Conservation (phyloP, 73 alveolate genomes). For the Loxodes magnus region DNA sequence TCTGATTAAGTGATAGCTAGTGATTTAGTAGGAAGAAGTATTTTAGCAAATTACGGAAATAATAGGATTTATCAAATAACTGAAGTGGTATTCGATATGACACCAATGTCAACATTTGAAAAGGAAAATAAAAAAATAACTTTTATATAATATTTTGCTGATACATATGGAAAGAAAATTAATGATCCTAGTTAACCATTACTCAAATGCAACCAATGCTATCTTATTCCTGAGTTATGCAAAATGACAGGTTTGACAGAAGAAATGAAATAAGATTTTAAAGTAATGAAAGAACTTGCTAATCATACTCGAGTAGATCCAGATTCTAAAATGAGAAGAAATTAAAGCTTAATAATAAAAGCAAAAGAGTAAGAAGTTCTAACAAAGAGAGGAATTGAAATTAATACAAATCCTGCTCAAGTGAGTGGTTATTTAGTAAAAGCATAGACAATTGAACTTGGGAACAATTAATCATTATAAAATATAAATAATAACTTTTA, state of each 20-base stretch:
- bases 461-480: too few relatives aligned
- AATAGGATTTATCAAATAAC: conserved; percentile 2
- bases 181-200: too few relatives aligned
- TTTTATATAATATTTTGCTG: too few relatives aligned
- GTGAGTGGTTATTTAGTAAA: conserved; percentile 6
- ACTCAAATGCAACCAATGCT: conserved; percentile 43
- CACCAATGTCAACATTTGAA: conserved; percentile 2
- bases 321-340: conserved; percentile 19
- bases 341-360: background rate
- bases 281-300: conserved; percentile 69
- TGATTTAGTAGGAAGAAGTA: conserved; percentile 39
- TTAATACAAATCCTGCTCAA: conserved; percentile 31
- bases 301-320: conserved; percentile 41
- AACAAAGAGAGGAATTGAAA: conserved; percentile 17
- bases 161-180: too few relatives aligned
- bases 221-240: conserved; percentile 78
- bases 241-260: conserved; percentile 81
- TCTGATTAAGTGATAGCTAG: too few relatives aligned
- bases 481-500: too few relatives aligned
- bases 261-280: conserved; percentile 64
- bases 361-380: background rate
- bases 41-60: conserved; percentile 51
- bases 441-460: conserved; percentile 10
- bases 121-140: too few relatives aligned
- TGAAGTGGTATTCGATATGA: conserved; percentile 1